Percentiles rank a stretch among this genome's conserved stretches.
Conservation (phyloP, 2,329 filamentous ascomycete genomes). For the Botrytis fragariae region DNA sequence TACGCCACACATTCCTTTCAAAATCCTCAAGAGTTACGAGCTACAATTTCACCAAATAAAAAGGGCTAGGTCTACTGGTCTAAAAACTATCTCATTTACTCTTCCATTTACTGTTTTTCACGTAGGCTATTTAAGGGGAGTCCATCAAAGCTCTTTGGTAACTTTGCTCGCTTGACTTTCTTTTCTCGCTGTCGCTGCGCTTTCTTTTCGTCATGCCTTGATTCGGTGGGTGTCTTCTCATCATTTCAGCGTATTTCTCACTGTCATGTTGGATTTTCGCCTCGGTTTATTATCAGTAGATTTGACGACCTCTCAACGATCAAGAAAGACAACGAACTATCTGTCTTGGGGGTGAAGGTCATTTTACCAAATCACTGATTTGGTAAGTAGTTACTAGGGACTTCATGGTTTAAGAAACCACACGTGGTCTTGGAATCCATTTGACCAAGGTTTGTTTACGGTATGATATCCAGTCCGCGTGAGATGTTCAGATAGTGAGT, state of each 20-base stretch:
- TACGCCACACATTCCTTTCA: no score
- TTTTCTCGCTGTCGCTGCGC: neutral
- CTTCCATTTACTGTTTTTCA: neutral
- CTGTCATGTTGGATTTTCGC: neutral
- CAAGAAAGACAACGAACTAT: accelerated
- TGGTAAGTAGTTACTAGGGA: no score
- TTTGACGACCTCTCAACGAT: accelerated
- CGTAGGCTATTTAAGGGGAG: neutral
- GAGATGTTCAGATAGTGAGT: neutral
- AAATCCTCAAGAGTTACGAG: neutral
- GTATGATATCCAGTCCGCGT: neutral
- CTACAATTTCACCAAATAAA: neutral
- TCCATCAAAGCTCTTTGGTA: neutral
- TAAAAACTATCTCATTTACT: neutral
- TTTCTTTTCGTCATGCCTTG: neutral
- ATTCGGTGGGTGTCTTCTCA: neutral
- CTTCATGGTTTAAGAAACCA: no score
- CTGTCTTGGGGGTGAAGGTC: no score
- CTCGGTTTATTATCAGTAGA: neutral
- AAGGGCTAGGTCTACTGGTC: neutral
- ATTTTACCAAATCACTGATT: no score
- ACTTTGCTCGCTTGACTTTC: neutral
- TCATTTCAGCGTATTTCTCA: neutral
- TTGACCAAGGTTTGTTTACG: no score
- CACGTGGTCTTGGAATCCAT: no score